Evolutionary conservation across 495 filamentous ascomycete species (phyloP).

Genomic region (Daldinia concentrica): DNA sequence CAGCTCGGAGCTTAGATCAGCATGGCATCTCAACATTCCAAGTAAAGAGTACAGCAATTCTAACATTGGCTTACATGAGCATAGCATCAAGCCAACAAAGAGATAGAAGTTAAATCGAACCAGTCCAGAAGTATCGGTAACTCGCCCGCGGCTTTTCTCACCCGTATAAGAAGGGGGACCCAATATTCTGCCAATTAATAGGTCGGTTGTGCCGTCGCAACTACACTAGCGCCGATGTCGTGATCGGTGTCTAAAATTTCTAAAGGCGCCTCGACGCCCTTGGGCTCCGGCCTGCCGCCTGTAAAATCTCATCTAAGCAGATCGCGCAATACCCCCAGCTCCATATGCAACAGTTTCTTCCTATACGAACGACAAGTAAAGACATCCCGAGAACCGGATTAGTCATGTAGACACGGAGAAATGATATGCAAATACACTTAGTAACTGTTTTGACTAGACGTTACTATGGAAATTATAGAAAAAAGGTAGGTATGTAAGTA

Average conservation of each 20-base stretch:
- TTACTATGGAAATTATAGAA: constrained; percentile 13
- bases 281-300: constrained; percentile 17
- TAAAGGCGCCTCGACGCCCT: constrained; percentile 28
- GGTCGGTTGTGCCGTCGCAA: constrained; percentile 34
- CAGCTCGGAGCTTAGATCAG: background rate
- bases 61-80: background rate
- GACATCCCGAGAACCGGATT: constrained; percentile 42
- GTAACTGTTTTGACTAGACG: background rate
- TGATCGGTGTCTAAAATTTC: constrained; percentile 50
- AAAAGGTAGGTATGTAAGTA: constrained; percentile 15
- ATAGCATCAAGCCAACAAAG: background rate
- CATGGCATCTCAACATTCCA: background rate
- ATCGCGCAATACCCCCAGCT: constrained; percentile 43
- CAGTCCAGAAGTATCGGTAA: constrained; percentile 12
- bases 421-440: constrained; percentile 12
- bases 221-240: constrained; percentile 52
- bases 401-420: constrained; percentile 23
- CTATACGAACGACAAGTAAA: constrained; percentile 13
- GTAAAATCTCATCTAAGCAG: constrained; percentile 37
- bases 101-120: constrained; percentile 2
- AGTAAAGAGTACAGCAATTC: constrained; percentile 8
- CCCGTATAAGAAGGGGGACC: constrained; percentile 6
- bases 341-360: constrained; percentile 27
- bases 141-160: constrained; percentile 17
- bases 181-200: constrained; percentile 45